Evolutionary conservation across 2,329 filamentous ascomycete species (phyloP).

Genomic region (Bisporella sp.): DNA sequence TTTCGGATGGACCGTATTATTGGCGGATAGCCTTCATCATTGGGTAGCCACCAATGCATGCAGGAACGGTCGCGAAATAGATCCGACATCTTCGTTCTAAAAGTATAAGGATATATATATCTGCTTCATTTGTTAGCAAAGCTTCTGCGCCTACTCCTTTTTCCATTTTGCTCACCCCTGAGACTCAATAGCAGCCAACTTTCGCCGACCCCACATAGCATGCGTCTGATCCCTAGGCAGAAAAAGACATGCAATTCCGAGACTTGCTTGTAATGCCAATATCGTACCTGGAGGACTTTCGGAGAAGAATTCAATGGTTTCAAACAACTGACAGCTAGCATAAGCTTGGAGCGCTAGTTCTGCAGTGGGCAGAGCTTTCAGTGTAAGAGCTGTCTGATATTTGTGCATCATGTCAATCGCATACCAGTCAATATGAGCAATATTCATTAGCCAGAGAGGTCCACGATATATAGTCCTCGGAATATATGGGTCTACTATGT

Average conservation of each 20-base stretch:
- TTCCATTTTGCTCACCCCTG: constrained; percentile 56
- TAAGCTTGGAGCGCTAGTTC: constrained; percentile 58
- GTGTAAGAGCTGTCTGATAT: constrained; percentile 57
- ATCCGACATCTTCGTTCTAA: constrained; percentile 69
- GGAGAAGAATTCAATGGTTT: constrained; percentile 68
- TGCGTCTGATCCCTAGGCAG: constrained; percentile 69
- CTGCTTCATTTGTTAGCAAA: constrained; percentile 39
- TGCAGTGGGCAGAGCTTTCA: constrained; percentile 38
- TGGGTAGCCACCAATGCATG: constrained; percentile 81
- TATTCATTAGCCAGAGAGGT: constrained; percentile 67
- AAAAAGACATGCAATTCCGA: constrained; percentile 73
- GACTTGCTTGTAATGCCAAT: constrained; percentile 65
- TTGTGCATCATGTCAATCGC: constrained; percentile 75
- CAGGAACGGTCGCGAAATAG: constrained; percentile 67
- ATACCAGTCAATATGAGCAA: constrained; percentile 69
- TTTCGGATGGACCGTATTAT: constrained; percentile 71
- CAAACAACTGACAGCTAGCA: constrained; percentile 69
- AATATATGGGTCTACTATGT: constrained; percentile 69
- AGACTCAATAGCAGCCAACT: constrained; percentile 71
- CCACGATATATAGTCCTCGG: constrained; percentile 64
- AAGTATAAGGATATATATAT: constrained; percentile 72
- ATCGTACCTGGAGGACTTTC: constrained; percentile 62
- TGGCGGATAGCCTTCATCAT: constrained; percentile 67
- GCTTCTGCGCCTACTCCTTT: neutral
- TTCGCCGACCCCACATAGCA: constrained; percentile 71